Evolutionary conservation across 345 rosid genomes (phyloP).

Genomic region (Gossypium sturtianum): DNA sequence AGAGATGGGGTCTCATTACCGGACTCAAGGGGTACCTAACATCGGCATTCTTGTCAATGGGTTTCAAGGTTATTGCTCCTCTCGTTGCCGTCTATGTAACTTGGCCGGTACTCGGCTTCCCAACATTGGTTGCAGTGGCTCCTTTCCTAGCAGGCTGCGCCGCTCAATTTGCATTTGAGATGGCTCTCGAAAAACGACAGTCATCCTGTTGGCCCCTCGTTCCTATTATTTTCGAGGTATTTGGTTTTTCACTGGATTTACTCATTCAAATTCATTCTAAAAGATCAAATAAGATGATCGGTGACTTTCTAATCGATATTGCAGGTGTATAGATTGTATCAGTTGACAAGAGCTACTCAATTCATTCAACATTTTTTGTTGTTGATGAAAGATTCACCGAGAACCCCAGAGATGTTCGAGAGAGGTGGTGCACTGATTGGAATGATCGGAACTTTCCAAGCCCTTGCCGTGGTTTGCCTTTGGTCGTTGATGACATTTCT

Average conservation of each 20-base stretch:
- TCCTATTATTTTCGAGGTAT: slow-evolving; percentile 84
- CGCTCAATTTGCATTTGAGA: slow-evolving; percentile 67
- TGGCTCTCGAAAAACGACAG: slow-evolving; percentile 38
- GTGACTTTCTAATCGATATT: slow-evolving; percentile 16
- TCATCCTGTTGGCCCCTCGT: slow-evolving; percentile 87
- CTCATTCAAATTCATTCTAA: slow-evolving; percentile 1
- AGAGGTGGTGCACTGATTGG: slow-evolving; percentile 58
- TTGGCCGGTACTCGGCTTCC: slow-evolving; percentile 71
- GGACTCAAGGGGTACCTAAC: slow-evolving; percentile 72
- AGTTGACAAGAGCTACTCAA: slow-evolving; percentile 71
- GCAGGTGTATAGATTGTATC: slow-evolving; percentile 82
- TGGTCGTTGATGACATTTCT: slow-evolving; percentile 83
- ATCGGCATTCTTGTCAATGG: slow-evolving; percentile 60
- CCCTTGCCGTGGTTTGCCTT: slow-evolving; percentile 70
- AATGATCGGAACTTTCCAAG: slow-evolving; percentile 62
- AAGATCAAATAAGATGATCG: slow-evolving; percentile 7
- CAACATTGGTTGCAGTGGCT: slow-evolving; percentile 57
- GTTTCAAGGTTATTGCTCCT: slow-evolving; percentile 62
- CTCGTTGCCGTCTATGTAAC: slow-evolving; percentile 45
- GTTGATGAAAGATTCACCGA: slow-evolving; percentile 52
- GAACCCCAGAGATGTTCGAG: slow-evolving; percentile 42
- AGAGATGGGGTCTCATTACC: slow-evolving; percentile 85
- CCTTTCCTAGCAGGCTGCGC: slow-evolving; percentile 74
- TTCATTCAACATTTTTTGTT: slow-evolving; percentile 72
- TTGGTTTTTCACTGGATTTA: not conserved